phyloP scores from a whole-genome alignment of 164 flowering plant genomes.

The Magnolia sinica region DNA sequence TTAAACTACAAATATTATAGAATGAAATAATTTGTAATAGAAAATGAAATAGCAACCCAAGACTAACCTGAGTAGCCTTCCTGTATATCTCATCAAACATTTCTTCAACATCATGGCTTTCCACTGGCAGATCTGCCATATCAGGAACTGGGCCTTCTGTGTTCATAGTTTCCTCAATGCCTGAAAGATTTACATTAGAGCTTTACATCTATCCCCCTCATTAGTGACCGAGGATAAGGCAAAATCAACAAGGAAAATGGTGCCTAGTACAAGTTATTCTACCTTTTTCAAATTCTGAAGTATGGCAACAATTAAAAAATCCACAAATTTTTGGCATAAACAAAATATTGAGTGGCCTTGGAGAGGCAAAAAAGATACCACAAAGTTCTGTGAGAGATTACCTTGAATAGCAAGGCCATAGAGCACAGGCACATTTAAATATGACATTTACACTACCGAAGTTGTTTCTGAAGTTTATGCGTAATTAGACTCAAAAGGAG shows the following conservation, averaged over 20 bases:
- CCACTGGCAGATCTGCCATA: slow-evolving; percentile 18
- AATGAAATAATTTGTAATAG: neutral
- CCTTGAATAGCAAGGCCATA: too few species aligned
- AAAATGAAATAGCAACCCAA: neutral
- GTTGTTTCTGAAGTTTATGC: neutral
- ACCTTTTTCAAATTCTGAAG: too few species aligned
- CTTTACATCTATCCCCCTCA: neutral
- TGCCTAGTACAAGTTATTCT: too few species aligned
- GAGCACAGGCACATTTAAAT: neutral
- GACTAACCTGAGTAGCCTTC: slow-evolving; percentile 12
- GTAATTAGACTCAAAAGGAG: neutral
- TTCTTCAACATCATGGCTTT: slow-evolving; percentile 31
- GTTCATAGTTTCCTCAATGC: slow-evolving; percentile 28
- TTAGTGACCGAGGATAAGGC: too few species aligned
- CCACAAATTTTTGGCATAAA: neutral
- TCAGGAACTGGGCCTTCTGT: slow-evolving; percentile 26
- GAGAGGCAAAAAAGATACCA: neutral
- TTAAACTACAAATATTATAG: neutral
- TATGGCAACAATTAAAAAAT: too few species aligned
- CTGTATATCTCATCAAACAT: slow-evolving; percentile 47
- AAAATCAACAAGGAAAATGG: too few species aligned
- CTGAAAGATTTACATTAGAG: slow-evolving; percentile 8
- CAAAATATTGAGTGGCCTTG: neutral
- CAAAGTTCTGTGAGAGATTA: neutral
- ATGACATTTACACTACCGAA: neutral